Base-by-base conservation (phyloP, 257 asterid genomes). In the Nicotiana tomentosiformis region DNA sequence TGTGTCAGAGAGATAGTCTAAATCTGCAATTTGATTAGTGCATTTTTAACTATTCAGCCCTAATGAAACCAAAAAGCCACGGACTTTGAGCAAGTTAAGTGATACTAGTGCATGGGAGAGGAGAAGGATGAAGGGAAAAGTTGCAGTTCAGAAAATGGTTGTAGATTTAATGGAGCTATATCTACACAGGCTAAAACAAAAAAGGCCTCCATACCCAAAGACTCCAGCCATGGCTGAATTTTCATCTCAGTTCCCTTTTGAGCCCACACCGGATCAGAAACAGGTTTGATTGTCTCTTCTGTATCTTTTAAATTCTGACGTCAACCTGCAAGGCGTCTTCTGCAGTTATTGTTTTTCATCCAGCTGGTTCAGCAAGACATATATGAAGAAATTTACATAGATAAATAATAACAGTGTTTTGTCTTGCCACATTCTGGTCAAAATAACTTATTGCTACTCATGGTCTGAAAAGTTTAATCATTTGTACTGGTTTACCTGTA, bases 121-220 rank as follows among this genome's bases (percentile, higher is more conserved):
- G 89, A 92, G 99, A 88, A 93, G 97, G 88, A 87, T 92, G 79
- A 94, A 96, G 90, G 99, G 99, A n/a, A 94, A 94, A 89, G 93
- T 96, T 91, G 99, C 97, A 29, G 96, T 96, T 81, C 99, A 93
- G 89, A 96, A 92, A 87, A 94, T 96, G 98, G 98, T 96, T 66
- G 98, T 96, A 80, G 97, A 96, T 87, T 89, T 96, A 87, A 96
- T 96, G 99, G 99, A 96, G 89, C 74, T 94, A 88, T 96, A 94
- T 90, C 87, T 96, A 87, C 97, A 94, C 80, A 94, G 99, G 85
- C 95, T 96, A 85, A 96, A 91, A 90, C 99, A 94, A 88, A 93
- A 86, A 84, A 90, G 98, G 77, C 96, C 97, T 85, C 92, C 93
- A 56, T 96, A 94, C 84, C 97, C 97, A 65, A 91, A 88, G 83